These are phyloP conservation scores for Erucastrum elatum DNA, from an alignment of 345 rosid species.

Conservation along the genomic window DNA sequence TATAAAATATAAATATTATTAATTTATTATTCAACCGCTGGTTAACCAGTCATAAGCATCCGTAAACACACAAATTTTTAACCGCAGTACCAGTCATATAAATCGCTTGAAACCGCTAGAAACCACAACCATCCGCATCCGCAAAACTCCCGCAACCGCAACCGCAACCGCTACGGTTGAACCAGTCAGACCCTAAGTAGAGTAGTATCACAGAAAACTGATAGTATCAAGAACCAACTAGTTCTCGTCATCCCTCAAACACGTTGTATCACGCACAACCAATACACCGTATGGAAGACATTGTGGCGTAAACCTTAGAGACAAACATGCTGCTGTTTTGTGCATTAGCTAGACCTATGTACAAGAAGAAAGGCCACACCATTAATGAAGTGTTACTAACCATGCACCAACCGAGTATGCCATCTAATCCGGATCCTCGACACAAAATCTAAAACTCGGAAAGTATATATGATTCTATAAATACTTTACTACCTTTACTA, in stretches of 20 bases:
- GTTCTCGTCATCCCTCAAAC: slow-evolving; percentile 30
- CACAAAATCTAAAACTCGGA: background rate
- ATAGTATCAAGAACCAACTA: slow-evolving; percentile 15
- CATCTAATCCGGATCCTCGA: background rate
- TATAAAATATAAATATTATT: no score
- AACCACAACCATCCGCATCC: no score
- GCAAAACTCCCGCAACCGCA: no score
- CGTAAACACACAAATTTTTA: no score
- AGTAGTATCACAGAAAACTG: background rate
- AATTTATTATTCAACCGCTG: no score
- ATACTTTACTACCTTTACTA: background rate
- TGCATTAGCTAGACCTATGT: background rate
- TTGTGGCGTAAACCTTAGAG: background rate
- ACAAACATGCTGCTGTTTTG: background rate
- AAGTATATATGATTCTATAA: background rate
- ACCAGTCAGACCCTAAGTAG: background rate
- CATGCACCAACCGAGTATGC: background rate
- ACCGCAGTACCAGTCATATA: no score
- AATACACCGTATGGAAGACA: background rate
- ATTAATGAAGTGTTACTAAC: background rate
- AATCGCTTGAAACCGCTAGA: no score
- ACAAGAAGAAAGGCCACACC: background rate
- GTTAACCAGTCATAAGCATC: no score
- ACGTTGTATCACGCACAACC: background rate
- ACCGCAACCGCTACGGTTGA: no score